phyloP scores from a whole-genome alignment of 495 filamentous ascomycete genomes.

The Penicillium cosmopolitanum region DNA sequence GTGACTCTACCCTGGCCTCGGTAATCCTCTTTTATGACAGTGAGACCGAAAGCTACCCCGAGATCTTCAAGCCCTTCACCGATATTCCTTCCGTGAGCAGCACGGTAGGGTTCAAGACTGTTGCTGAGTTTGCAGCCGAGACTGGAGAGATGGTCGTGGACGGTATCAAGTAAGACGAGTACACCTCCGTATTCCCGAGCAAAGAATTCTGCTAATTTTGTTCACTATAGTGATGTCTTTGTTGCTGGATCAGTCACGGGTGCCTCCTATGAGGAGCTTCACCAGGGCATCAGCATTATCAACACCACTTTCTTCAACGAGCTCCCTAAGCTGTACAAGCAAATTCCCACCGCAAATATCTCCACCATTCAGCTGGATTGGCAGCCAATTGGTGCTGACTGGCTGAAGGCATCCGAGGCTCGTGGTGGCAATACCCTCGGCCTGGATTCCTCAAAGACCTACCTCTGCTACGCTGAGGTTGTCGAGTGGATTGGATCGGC shows the following conservation, averaged over 20 bases:
- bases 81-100: constrained; percentile 37
- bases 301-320: constrained; percentile 41
- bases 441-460: constrained; percentile 37
- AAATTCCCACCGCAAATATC: constrained; percentile 36
- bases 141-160: constrained; percentile 30
- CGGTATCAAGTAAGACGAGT: constrained; percentile 33
- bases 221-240: constrained; percentile 33
- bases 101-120: constrained; percentile 40
- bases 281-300: constrained; percentile 39
- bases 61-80: constrained; percentile 41
- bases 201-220: not conserved
- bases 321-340: constrained; percentile 35
- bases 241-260: constrained; percentile 42
- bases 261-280: constrained; percentile 32
- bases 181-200: not conserved
- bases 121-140: constrained; percentile 36
- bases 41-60: constrained; percentile 31
- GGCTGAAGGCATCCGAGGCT: constrained; percentile 37
- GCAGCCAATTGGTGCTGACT: constrained; percentile 50
- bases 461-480: constrained; percentile 44
- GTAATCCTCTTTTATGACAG: constrained; percentile 46
- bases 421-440: constrained; percentile 49
- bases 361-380: constrained; percentile 45
- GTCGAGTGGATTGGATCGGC: constrained; percentile 41
- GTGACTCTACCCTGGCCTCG: constrained; percentile 31